A percentile compares a stretch with the other conserved stretches of the same genome.
Evolutionary conservation across 2,329 filamentous ascomycete genomes (phyloP).

Genomic region (Trichoderma sp.): DNA sequence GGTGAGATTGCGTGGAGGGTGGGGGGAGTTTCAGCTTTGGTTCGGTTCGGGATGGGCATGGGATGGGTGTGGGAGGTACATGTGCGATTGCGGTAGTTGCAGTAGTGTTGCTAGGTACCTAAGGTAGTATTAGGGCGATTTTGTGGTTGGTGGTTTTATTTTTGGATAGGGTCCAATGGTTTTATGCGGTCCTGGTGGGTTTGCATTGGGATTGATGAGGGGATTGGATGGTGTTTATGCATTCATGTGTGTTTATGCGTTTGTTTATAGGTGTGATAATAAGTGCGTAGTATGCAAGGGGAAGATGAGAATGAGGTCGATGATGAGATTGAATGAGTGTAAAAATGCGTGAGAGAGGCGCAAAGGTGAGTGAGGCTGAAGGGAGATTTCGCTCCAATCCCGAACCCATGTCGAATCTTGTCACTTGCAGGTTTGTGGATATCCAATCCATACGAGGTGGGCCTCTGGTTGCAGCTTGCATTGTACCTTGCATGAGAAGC

Average conservation of each 20-base stretch:
- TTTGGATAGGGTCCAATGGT: background rate
- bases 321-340: background rate
- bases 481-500: background rate
- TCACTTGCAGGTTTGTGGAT: background rate
- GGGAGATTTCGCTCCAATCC: background rate
- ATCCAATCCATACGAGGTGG: background rate
- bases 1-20: constrained; percentile 11
- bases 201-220: background rate
- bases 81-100: background rate
- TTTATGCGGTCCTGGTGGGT: background rate
- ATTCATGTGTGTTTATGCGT: background rate
- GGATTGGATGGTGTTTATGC: background rate
- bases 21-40: background rate
- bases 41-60: background rate
- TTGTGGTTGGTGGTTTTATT: background rate
- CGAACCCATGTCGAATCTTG: background rate
- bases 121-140: too few relatives aligned
- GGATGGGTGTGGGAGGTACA: background rate
- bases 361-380: background rate
- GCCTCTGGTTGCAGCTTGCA: background rate
- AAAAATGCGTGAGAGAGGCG: background rate
- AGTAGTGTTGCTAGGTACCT: background rate
- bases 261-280: too few relatives aligned
- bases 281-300: background rate
- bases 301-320: background rate